Evolutionary conservation across 208 protist genomes (phyloP).

Genomic region (Jaenimonas drosophilae): DNA sequence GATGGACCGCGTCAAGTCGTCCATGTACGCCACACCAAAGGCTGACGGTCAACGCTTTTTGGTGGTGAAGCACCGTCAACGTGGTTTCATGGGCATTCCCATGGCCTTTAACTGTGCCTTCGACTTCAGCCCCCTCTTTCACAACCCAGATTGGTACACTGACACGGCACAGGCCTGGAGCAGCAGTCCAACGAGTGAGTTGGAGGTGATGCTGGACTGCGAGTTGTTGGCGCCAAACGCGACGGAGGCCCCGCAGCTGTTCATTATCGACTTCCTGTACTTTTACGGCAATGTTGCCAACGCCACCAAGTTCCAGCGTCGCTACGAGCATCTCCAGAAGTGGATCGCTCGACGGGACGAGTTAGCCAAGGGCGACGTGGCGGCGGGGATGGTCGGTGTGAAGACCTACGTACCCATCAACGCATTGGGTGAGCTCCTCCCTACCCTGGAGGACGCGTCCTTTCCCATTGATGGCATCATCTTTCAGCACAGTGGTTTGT

Average conservation of each 20-base stretch:
- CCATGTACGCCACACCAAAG: slow-evolving; percentile 71
- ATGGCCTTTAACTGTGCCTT: slow-evolving; percentile 56
- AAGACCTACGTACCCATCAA: slow-evolving; percentile 79
- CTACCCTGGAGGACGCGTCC: slow-evolving; percentile 28
- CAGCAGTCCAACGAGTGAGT: slow-evolving; percentile 6
- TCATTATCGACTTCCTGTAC: slow-evolving; percentile 79
- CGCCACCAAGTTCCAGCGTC: slow-evolving; percentile 26
- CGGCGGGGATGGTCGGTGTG: slow-evolving; percentile 14
- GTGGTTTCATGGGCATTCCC: slow-evolving; percentile 70
- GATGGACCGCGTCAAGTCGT: slow-evolving; percentile 10
- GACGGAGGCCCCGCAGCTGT: slow-evolving; percentile 25
- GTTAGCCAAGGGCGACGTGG: slow-evolving; percentile 12
- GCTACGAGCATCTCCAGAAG: slow-evolving; percentile 41
- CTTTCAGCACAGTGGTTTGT: slow-evolving; percentile 67
- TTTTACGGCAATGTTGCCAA: slow-evolving; percentile 57
- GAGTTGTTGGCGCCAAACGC: slow-evolving; percentile 28
- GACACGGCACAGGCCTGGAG: too few species aligned
- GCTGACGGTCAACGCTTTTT: slow-evolving; percentile 71
- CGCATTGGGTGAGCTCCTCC: slow-evolving; percentile 40
- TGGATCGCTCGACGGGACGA: slow-evolving; percentile 26
- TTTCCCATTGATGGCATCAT: slow-evolving; percentile 72
- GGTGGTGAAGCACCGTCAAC: slow-evolving; percentile 53
- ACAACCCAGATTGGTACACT: too few species aligned
- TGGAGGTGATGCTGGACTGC: slow-evolving; percentile 69
- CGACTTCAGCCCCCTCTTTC: slow-evolving; percentile 64